Evolutionary conservation across 2,329 filamentous ascomycete genomes (phyloP).

Genomic region (Uncinocarpus reesii): DNA sequence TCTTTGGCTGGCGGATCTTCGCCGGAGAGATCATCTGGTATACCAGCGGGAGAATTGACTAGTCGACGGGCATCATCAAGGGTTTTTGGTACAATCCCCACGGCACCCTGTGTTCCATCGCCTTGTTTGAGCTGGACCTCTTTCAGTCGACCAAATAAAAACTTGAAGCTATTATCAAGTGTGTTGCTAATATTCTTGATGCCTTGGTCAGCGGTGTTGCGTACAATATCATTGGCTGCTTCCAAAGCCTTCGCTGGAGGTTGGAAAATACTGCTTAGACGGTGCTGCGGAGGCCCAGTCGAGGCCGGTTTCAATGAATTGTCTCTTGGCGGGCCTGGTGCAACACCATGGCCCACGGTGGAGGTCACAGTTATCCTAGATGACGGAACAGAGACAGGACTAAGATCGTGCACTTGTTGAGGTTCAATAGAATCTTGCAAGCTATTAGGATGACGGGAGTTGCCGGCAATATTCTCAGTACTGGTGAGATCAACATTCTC

Average conservation of each 20-base stretch:
- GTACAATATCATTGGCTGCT: conserved; percentile 71
- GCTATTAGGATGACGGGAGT: background rate
- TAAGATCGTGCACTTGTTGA: background rate
- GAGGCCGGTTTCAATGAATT: conserved; percentile 22
- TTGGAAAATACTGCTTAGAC: conserved; percentile 77
- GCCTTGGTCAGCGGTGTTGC: conserved; percentile 81
- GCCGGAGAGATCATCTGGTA: conserved; percentile 43
- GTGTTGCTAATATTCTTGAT: conserved; percentile 87
- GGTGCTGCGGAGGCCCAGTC: conserved; percentile 52
- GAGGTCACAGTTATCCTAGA: background rate
- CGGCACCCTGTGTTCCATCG: conserved; percentile 38
- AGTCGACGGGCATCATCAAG: conserved; percentile 86
- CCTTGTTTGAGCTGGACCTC: conserved; percentile 49
- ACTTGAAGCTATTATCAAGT: conserved; percentile 84
- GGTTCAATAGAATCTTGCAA: background rate
- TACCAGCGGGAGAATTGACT: conserved; percentile 47
- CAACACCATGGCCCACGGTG: background rate
- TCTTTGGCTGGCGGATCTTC: conserved; percentile 46
- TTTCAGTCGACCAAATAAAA: conserved; percentile 77
- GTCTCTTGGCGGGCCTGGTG: conserved; percentile 21
- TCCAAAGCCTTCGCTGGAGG: conserved; percentile 71
- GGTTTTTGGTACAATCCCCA: conserved; percentile 66
- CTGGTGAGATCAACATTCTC: conserved; percentile 92
- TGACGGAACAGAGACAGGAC: background rate
- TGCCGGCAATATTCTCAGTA: conserved; percentile 34